Evolutionary conservation across 768 basidiomycete genomes (phyloP).

Genomic region (Suillus clintonianus): DNA sequence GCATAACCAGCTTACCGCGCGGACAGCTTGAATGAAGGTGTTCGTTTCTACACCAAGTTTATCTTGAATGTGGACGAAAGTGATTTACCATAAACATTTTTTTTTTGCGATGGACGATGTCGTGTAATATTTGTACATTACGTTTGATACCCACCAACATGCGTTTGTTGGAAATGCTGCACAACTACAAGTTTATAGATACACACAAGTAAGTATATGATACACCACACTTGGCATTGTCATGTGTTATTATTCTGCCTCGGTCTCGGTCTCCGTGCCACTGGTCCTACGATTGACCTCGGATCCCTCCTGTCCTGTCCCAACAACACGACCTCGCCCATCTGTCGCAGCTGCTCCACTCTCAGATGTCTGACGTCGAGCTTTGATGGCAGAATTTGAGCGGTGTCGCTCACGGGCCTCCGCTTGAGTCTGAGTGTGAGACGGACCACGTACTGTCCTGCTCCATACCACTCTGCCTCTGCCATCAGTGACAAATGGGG

Average conservation of each 20-base stretch:
- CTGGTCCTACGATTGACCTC: slow-evolving; percentile 18
- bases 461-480: slow-evolving; percentile 59
- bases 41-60: slow-evolving; percentile 65
- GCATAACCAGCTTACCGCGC: slow-evolving; percentile 43
- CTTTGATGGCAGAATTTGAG: slow-evolving; percentile 16
- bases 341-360: slow-evolving; percentile 10
- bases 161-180: not conserved
- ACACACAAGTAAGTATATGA: not conserved
- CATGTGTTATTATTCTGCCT: slow-evolving; percentile 10
- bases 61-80: slow-evolving; percentile 70
- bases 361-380: slow-evolving; percentile 18
- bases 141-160: not conserved
- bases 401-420: slow-evolving; percentile 26
- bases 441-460: slow-evolving; percentile 23
- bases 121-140: not conserved
- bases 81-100: slow-evolving; percentile 9
- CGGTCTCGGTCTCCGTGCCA: slow-evolving; percentile 13
- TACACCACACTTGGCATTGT: not conserved
- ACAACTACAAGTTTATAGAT: not conserved
- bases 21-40: slow-evolving; percentile 58
- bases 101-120: not conserved
- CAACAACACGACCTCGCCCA: slow-evolving; percentile 17
- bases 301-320: slow-evolving; percentile 22
- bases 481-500: slow-evolving; percentile 65
- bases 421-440: slow-evolving; percentile 15